Evolutionary conservation across 306 rosid species (phyloP), one percentile per base, ranked within the genome.

Genomic region (Gillenia trifoliata): DNA sequence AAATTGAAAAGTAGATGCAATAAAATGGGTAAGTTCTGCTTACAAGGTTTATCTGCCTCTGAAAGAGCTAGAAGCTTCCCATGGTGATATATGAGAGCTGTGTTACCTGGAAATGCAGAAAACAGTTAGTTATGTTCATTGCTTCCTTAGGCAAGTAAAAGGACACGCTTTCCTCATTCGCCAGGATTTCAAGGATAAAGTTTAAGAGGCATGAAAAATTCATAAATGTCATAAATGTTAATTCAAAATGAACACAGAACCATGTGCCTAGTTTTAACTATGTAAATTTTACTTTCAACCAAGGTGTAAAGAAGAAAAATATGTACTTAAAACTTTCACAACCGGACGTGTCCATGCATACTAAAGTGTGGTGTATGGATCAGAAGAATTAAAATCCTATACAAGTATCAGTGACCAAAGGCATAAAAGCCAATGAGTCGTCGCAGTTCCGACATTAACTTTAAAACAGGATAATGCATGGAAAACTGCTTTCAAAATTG

Each of bases 31-130:
- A 57, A 71, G 47, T 20, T 49, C 65, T 41, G 76, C 96, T 86
- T 81, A 94, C 99, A 94, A 22, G 99, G 99, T 85, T 94, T 94
- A 81, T 94, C 99, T 60, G 50, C 93, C 86, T 94, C 99, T 7
- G 88, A 85, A 75, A 94, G 99, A 76, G 97, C 96, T 17, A 94
- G 88, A 80, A 94, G 95, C 75, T 90, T 91, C 78, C 91, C 89
- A 70, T 94, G 94, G 84, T 94, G 99, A 84, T 94, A 92, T 78
- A 87, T 57, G 19, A 94, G 90, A 79, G 99, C 99, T 1, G 96
- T 94, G 76, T 94, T 94, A 71, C 87, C 97, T 92, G 91, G 66
- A 77, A 68, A 72, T 75, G 72, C 56, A 72, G 67, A 26, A 29
- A 80, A 62, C 71, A 22, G 33, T 80, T 75, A 76, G 75, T 72